Evolutionary conservation across 306 rosid genomes (phyloP).

Genomic region (Styphnolobium japonicum): DNA sequence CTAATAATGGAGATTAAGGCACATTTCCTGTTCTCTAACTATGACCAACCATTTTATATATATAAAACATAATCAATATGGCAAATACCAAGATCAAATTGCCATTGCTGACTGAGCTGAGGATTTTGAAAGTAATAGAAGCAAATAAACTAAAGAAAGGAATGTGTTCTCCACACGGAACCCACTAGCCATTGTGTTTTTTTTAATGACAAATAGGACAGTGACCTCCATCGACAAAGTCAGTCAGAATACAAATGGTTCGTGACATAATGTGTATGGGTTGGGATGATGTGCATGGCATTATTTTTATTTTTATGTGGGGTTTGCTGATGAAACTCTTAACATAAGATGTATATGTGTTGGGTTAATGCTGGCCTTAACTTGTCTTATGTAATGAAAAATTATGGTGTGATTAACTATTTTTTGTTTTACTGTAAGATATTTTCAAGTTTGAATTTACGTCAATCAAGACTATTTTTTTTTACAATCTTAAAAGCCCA

Average conservation of each 20-base stretch:
- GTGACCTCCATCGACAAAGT: not conserved
- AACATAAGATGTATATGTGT: not conserved
- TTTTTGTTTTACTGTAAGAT: too few species aligned
- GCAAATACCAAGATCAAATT: not conserved
- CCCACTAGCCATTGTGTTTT: not conserved
- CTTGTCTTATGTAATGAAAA: too few species aligned
- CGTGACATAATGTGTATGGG: not conserved
- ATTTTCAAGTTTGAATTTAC: too few species aligned
- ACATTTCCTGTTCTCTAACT: not conserved
- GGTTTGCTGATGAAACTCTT: not conserved
- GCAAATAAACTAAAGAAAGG: not conserved
- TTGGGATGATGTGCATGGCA: not conserved
- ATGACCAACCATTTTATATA: not conserved
- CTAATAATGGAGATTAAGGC: not conserved
- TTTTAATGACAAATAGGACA: too few species aligned
- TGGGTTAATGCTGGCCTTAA: too few species aligned
- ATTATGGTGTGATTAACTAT: too few species aligned
- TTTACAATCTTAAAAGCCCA: too few species aligned
- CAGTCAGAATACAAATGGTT: not conserved
- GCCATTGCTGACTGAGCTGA: not conserved
- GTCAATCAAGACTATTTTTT: too few species aligned
- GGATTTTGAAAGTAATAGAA: not conserved
- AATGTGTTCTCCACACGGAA: conserved; percentile 13
- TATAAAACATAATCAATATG: not conserved
- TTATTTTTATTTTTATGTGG: not conserved